These are phyloP conservation scores for Dioscorea cayenensis DNA, from an alignment of 116 monocot species.

Conservation along the genomic window DNA sequence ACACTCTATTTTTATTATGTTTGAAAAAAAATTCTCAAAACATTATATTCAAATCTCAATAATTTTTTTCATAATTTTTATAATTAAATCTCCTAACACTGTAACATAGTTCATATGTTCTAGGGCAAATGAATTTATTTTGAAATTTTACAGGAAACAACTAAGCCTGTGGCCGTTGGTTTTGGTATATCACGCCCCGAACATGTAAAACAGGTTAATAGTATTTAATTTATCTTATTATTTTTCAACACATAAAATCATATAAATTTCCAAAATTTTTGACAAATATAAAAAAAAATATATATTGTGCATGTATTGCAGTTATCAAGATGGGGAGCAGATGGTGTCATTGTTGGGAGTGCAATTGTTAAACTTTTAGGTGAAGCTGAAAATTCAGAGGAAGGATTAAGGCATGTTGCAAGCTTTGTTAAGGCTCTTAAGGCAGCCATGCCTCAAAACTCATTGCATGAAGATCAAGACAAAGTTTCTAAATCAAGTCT, in stretches of 20 bases:
- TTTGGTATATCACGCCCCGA: conserved; percentile 88
- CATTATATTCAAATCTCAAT: neutral
- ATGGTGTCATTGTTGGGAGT: conserved; percentile 92
- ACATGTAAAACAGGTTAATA: conserved; percentile 68
- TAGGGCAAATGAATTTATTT: neutral
- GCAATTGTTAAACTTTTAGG: conserved; percentile 77
- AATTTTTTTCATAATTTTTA: neutral
- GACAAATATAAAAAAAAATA: neutral
- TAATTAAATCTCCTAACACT: no score
- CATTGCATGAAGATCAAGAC: no score
- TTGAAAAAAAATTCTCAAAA: neutral
- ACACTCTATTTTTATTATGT: neutral
- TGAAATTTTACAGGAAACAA: conserved; percentile 41
- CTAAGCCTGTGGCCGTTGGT: conserved; percentile 85
- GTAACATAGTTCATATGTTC: no score
- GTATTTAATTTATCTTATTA: neutral
- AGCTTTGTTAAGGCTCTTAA: conserved; percentile 57
- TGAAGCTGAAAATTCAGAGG: conserved; percentile 61
- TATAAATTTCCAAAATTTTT: neutral
- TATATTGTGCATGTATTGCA: conserved; percentile 6
- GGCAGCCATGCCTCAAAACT: conserved; percentile 16
- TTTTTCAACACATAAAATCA: neutral
- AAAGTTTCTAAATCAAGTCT: no score
- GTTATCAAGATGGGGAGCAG: conserved; percentile 94
- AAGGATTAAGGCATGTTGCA: conserved; percentile 71